Conservation (phyloP, 1,284 basidiomycete genomes). For the Mycosarcoma mackinlayi region DNA sequence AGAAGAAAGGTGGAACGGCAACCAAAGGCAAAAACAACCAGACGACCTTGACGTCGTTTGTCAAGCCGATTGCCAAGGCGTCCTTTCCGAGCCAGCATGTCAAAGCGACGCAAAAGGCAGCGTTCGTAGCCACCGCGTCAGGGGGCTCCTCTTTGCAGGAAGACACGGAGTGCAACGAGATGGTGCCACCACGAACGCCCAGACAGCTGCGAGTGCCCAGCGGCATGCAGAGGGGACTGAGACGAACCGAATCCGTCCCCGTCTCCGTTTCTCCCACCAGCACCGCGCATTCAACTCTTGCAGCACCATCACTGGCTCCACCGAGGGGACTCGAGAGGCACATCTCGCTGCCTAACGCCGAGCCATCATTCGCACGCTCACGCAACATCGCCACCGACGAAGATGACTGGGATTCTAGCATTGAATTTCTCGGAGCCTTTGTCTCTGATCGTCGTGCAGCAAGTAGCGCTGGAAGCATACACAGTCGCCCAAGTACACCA, state of each 20-base stretch:
- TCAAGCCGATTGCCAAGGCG: constrained; percentile 13
- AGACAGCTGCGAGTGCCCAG: constrained; percentile 21
- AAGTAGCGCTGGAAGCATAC: background rate
- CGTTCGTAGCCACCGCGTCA: background rate
- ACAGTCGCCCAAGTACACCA: constrained; percentile 4
- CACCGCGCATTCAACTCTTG: background rate
- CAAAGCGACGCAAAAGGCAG: background rate
- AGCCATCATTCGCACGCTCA: background rate
- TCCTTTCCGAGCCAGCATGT: background rate
- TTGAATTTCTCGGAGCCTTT: constrained; percentile 32
- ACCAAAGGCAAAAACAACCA: background rate
- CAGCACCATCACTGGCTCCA: background rate
- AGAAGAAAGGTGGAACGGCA: background rate
- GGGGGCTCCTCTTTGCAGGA: background rate
- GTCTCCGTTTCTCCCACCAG: background rate
- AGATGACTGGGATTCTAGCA: constrained; percentile 22
- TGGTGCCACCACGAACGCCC: background rate
- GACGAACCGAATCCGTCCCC: constrained; percentile 25
- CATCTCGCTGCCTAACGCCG: constrained; percentile 5
- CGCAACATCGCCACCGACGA: background rate
- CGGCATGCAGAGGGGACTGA: constrained; percentile 10
- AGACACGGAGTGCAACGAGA: background rate
- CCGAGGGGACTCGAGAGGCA: background rate
- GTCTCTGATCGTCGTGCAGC: background rate
- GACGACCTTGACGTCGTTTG: constrained; percentile 15